A percentile compares a stretch with the other conserved stretches of the same genome.
Conservation (phyloP, 805 yeast species). For the Yarrowia sp. region DNA sequence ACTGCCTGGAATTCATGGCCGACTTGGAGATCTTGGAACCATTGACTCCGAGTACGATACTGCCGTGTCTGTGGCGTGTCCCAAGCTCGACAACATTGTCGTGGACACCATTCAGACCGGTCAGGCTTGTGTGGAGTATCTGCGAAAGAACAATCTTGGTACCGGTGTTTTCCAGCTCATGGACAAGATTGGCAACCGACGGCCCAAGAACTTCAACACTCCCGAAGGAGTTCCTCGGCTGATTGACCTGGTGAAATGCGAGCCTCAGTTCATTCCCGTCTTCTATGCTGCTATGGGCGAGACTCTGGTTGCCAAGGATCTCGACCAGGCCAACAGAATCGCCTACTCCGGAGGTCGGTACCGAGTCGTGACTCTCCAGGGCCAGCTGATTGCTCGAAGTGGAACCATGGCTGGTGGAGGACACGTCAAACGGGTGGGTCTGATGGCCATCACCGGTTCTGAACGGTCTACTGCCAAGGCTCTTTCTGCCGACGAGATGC, state of each 20-base stretch:
- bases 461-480: constrained; percentile 38
- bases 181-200: constrained; percentile 62
- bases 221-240: constrained; percentile 77
- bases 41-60: constrained; percentile 87
- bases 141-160: constrained; percentile 79
- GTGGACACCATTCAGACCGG: constrained; percentile 77
- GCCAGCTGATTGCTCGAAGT: constrained; percentile 83
- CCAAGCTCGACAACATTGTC: constrained; percentile 86
- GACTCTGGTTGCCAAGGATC: constrained; percentile 78
- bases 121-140: constrained; percentile 72
- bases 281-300: constrained; percentile 83
- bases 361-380: constrained; percentile 90
- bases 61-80: constrained; percentile 93
- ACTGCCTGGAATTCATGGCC: constrained; percentile 79
- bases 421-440: constrained; percentile 58
- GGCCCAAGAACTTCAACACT: constrained; percentile 44
- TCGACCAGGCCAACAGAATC: constrained; percentile 77
- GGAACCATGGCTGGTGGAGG: constrained; percentile 99
- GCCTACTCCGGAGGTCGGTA: constrained; percentile 80
- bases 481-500: constrained; percentile 56
- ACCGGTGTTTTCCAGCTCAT: constrained; percentile 83
- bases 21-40: constrained; percentile 88
- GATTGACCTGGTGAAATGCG: constrained; percentile 76
- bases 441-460: constrained; percentile 48
- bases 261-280: constrained; percentile 73